Evolutionary conservation across 805 yeast genomes (phyloP), one percentile per base, ranked within the genome.

Genomic region (Sugiyamaella boreocaroliniensis): DNA sequence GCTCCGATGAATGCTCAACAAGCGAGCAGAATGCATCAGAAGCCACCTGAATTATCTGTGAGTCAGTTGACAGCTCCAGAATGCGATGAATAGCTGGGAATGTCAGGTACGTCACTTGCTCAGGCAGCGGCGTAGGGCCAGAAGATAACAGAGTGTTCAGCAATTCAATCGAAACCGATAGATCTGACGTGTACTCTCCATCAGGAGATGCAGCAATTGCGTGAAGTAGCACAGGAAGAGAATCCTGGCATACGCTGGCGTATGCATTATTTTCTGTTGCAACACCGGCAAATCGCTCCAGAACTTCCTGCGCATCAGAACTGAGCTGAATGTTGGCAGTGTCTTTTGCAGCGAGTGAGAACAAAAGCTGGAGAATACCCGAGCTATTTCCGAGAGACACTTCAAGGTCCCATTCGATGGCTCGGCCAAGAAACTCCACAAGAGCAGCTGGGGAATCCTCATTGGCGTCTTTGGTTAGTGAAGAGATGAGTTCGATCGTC

Each of bases 371-470:
- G 5, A 86, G 71, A 7, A 77, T 72, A 1, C 68, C 64, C 37
- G 71, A 63, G n/a, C 32, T 45, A 14, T 22, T 20, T 12, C 15
- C 65, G 37, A 45, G 19, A 4, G 54, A 40, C 14, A 43, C 37
- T 44, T 64, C 51, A 6, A 63, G 58, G 54, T 76, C 72, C 8
- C 84, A 72, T 47, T 74, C 72, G 41, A 86, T 76, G 0, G 82
- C 78, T 2, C 76, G 73, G 1, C 82, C 74, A n/a, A 86, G 67
- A 0, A 85, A 77, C 64, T 89, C 96, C 11, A 86, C 75, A 43
- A 90, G 67, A 46, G 85, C 74, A 1, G 89, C 79, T 37, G 86
- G 81, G 0, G 96, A 78, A 61, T 90, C 98, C 45, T 88, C 96
- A 45, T 82, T 86, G 0, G 93, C 78, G 1, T 80, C 84, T 1